Evolutionary conservation across 2,329 filamentous ascomycete genomes (phyloP), one percentile per base, ranked within the genome.

Genomic region (Pyrenochaeta sp.): DNA sequence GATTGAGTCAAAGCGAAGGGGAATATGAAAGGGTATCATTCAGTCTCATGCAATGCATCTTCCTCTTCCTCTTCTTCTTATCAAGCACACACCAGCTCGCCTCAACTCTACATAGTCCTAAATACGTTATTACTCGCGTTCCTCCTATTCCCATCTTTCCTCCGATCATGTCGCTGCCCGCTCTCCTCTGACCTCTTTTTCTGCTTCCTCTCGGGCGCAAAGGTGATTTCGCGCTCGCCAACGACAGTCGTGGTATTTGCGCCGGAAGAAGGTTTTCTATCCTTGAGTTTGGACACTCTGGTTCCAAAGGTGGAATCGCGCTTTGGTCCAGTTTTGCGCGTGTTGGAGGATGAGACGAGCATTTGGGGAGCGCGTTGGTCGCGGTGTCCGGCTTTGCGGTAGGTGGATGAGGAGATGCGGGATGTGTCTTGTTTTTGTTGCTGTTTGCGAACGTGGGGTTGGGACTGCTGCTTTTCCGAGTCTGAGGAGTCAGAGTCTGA

Each of bases 91-190:
- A 2, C 8, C 15, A 32, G 30, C 48, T 15, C 19, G 42, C 12
- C 22, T 49, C 24, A 19, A 10, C 34, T 52, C 56, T 72, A 90
- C 82, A 91, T 83, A 71, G 83, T 85, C 74, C 90, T 85, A 76
- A 93, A 91, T 40, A 88, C 88, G 78, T 94, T 93, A 51, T 84
- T 85, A 77, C 90, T 92, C 50, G 91, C 91, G 77, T 90, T 93
- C 69, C 91, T 82, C 69, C 91, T 86, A 28, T 82, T 80, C 56
- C 81, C 81, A 59, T 82, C 79, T 62, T 80, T 81, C 66, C 79
- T 80, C 74, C 74, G 63, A 53, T 74, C 72, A 34, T 71, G 65
- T 46, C 72, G 57, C 28, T 37, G 28, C 28, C 50, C 30, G 47
- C 59, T 50, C 53, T 44, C 6, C 64, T 63, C 55, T 72, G 67